phyloP scores from a whole-genome alignment of 2,329 filamentous ascomycete genomes.

The Sporothrix pseudoabietina region DNA sequence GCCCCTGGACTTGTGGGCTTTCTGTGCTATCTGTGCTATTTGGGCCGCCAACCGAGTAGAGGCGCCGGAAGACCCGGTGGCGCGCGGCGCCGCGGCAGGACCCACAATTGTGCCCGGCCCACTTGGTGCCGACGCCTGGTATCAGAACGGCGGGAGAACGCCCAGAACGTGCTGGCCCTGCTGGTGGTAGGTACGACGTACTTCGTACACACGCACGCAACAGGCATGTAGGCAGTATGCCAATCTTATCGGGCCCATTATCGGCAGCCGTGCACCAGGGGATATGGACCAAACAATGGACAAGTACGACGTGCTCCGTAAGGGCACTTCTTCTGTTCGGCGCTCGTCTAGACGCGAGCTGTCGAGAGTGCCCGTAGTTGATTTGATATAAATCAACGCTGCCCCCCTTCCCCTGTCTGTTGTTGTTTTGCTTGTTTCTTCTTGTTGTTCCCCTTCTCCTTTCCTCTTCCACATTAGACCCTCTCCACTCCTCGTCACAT shows the following conservation, averaged over 20 bases:
- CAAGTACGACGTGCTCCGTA: background rate
- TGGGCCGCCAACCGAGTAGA: background rate
- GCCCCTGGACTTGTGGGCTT: background rate
- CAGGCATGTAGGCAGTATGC: background rate
- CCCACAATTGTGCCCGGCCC: background rate
- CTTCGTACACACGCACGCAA: background rate
- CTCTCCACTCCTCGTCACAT: slow-evolving; percentile 1
- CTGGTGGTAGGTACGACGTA: background rate
- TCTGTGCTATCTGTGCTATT: background rate
- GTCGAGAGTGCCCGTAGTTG: background rate
- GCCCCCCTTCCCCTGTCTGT: background rate
- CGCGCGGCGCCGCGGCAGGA: slow-evolving; percentile 5
- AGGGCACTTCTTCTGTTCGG: background rate
- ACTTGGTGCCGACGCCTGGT: slow-evolving; percentile 2
- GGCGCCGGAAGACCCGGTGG: slow-evolving; percentile 4
- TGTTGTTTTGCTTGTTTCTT: background rate
- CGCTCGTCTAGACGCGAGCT: slow-evolving; percentile 14
- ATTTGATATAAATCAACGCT: slow-evolving; percentile 1
- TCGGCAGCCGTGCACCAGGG: background rate
- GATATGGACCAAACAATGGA: background rate
- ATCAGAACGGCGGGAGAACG: background rate
- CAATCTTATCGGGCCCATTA: slow-evolving; percentile 5
- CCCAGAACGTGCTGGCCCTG: background rate
- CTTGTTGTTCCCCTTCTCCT: background rate
- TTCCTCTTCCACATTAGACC: background rate